phyloP scores from a whole-genome alignment of 208 protist species.

The Crithidia bombi region DNA sequence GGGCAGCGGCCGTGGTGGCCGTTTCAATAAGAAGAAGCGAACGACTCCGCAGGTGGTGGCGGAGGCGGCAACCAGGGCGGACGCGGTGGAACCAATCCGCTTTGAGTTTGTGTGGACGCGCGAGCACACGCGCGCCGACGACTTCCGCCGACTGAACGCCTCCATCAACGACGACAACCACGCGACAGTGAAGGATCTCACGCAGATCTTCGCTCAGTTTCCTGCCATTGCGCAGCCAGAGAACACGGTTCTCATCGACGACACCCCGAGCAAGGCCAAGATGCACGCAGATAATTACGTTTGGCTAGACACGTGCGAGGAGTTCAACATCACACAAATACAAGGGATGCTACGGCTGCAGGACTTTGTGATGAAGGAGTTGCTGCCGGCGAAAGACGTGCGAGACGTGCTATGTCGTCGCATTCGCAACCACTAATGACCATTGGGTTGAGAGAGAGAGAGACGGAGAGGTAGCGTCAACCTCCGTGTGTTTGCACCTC shows the following conservation, averaged over 20 bases:
- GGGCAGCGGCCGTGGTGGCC: slow-evolving; percentile 7
- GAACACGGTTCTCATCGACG: slow-evolving; percentile 87
- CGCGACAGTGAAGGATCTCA: slow-evolving; percentile 87
- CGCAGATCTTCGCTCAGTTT: slow-evolving; percentile 61
- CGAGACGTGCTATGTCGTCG: slow-evolving; percentile 75
- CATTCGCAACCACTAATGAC: slow-evolving; percentile 38
- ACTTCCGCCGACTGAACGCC: slow-evolving; percentile 73
- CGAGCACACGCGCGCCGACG: slow-evolving; percentile 83
- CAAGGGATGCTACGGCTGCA: slow-evolving; percentile 54
- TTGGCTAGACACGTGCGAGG: slow-evolving; percentile 81
- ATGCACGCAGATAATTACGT: slow-evolving; percentile 80
- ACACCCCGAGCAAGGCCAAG: slow-evolving; percentile 88
- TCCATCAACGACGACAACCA: slow-evolving; percentile 64
- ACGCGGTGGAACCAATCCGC: slow-evolving; percentile 23
- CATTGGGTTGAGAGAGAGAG: not conserved
- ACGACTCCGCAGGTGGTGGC: not conserved
- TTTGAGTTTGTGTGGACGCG: slow-evolving; percentile 89
- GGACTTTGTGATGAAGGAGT: slow-evolving; percentile 70
- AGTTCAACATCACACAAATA: slow-evolving; percentile 48
- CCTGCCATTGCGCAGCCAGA: slow-evolving; percentile 62
- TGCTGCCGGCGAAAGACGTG: slow-evolving; percentile 73
- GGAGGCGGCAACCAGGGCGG: not conserved
- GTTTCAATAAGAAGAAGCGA: slow-evolving; percentile 22
- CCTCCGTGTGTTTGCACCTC: not conserved
- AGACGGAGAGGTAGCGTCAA: too few species aligned